A percentile compares a stretch with the other conserved stretches of the same genome.
Conservation (phyloP, 257 asterid genomes). For the Przewalskia tangutica region DNA sequence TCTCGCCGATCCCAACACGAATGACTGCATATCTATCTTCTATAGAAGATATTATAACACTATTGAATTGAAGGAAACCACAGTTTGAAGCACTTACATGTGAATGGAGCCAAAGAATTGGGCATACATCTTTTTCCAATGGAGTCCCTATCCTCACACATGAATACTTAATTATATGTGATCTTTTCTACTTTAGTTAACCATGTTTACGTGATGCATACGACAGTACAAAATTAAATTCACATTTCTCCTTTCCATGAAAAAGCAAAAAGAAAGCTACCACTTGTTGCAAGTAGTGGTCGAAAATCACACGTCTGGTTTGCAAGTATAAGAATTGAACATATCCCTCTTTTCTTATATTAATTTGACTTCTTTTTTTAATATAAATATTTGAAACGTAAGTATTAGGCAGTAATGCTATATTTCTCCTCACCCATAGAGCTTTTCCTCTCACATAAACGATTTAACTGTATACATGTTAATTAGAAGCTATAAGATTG, state of each 20-base stretch:
- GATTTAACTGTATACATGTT: too few species aligned
- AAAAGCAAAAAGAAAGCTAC: not conserved
- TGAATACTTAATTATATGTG: not conserved
- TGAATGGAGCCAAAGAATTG: conserved; percentile 1
- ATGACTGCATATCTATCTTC: not conserved
- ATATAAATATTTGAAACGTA: too few species aligned
- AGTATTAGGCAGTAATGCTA: too few species aligned
- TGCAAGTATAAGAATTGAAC: not conserved
- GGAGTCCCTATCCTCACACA: not conserved
- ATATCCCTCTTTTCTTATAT: too few species aligned
- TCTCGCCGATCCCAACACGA: conserved; percentile 6
- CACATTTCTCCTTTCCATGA: not conserved
- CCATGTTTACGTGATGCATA: not conserved
- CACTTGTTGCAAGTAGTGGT: not conserved
- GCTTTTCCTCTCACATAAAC: too few species aligned
- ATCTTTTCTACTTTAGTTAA: not conserved
- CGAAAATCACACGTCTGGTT: not conserved
- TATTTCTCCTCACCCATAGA: too few species aligned
- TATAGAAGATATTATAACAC: not conserved
- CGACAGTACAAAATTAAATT: not conserved
- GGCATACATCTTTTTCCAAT: not conserved
- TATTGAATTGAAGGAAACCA: not conserved
- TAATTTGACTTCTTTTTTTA: too few species aligned
- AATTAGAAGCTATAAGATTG: too few species aligned
- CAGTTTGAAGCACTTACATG: not conserved